A percentile compares a stretch with the other conserved stretches of the same genome.
Conservation (phyloP, 106 monocot genomes). For the Allium fistulosum region DNA sequence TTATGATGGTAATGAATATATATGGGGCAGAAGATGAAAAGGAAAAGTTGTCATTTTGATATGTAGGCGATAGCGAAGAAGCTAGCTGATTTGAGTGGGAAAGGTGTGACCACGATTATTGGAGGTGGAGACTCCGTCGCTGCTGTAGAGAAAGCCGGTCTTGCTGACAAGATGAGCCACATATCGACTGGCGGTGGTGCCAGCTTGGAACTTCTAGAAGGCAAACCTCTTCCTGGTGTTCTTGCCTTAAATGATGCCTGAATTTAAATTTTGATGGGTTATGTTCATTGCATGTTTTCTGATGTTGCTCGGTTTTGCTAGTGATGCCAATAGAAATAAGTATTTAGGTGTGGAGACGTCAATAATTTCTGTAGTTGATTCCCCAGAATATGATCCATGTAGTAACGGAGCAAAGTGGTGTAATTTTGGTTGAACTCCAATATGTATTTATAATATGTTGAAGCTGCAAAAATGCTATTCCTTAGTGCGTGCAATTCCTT, state of each 20-base stretch:
- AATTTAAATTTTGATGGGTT: not conserved
- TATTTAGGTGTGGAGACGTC: too few species aligned
- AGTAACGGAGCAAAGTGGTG: too few species aligned
- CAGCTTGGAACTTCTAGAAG: slow-evolving; percentile 28
- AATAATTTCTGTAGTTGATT: too few species aligned
- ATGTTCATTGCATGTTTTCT: too few species aligned
- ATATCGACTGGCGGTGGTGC: slow-evolving; percentile 30
- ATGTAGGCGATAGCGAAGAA: slow-evolving; percentile 25
- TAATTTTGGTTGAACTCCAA: too few species aligned
- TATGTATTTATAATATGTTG: too few species aligned
- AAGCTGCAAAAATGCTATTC: too few species aligned
- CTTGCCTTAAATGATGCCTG: slow-evolving; percentile 62
- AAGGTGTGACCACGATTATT: slow-evolving; percentile 26
- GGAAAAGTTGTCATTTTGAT: not conserved
- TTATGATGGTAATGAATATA: not conserved
- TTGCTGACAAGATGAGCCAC: slow-evolving; percentile 38
- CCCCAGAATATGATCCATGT: too few species aligned
- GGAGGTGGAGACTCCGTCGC: slow-evolving; percentile 30
- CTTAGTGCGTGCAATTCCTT: too few species aligned
- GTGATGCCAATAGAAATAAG: too few species aligned
- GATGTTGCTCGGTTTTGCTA: too few species aligned
- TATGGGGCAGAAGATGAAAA: not conserved
- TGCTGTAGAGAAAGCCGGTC: slow-evolving; percentile 25
- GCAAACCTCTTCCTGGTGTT: slow-evolving; percentile 52
- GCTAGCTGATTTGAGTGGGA: slow-evolving; percentile 16